Evolutionary conservation across 1,284 basidiomycete genomes (phyloP), one percentile per base, ranked within the genome.

Genomic region (Inonotus obliquus): DNA sequence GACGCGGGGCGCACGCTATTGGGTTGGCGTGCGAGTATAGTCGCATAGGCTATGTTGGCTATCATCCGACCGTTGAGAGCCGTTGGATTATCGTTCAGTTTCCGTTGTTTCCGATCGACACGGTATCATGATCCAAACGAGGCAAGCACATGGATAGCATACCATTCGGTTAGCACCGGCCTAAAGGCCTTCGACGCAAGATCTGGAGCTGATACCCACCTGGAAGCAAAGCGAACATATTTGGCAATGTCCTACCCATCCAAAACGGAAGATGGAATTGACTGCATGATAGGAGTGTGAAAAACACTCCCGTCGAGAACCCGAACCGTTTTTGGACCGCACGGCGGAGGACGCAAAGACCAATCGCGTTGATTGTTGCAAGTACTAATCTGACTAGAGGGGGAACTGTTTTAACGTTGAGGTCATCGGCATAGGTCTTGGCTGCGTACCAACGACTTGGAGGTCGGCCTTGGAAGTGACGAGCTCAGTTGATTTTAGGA

Each of bases 181-280:
- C 4, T 21, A 32, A 47, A 7, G 44, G 19, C 9, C 21, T 19
- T n/a, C 44, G n/a, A 49, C 21, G 39, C 51, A 51, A 21, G 41
- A 23, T 39, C 54, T 27, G 4, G 21, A 32, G 9, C 32, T 32
- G 32, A 32, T 32, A 71, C 82, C 57, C 66, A 95, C 93, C 88
- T 57, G 87, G 84, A 9, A 91, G 79, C 19, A 96, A 77, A 2
- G 94, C 94, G 65, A 95, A 86, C 84, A 95, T 96, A 73, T 99
- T 99, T 0, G 96, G 96, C 14, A 98, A 76, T 0, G 96, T 97
- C 52, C 96, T 79, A 2, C 94, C 86, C 75, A 93, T 90, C 88
- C 94, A 99, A 73, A 94, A 99, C 2, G 88, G 86, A 11, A 95
- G 73, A 72, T 98, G 96, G 71, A 98, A 98, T 71, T 97, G 94